Evolutionary conservation across 441 rosid species (phyloP), one percentile per base, ranked within the genome.

Genomic region (Pelargonium myrrhifolium): DNA sequence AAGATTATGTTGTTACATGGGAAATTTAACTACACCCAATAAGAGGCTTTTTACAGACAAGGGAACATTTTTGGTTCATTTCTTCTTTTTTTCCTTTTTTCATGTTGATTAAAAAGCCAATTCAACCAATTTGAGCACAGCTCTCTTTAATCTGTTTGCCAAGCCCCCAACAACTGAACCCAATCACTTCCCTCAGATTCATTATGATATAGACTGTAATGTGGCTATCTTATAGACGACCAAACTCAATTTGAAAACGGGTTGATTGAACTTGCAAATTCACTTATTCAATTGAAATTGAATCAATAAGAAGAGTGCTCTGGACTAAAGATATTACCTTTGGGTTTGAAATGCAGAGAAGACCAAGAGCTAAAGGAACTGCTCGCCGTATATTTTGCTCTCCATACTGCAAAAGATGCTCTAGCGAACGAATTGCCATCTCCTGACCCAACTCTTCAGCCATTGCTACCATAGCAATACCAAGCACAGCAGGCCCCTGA

Each of bases 401-500:
- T 39, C 98, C 94, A 68, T 92, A 94, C 80, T 92, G 97, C 73
- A 94, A 80, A 75, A 94, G 89, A 71, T 88, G 97, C 82, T 94
- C 98, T 67, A 94, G 72, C 17, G 97, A 88, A 64, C 97, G 93
- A 69, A 94, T 88, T 67, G 84, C 95, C 98, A 94, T 94, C 74
- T 94, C 99, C 77, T 87, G 81, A 72, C 98, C 96, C 81, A 92
- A 74, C 75, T 94, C 99, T 82, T 94, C 97, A 64, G 96, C 94
- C 97, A 94, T 94, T 64, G 98, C 96, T 17, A 94, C 92, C 97
- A 94, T 84, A n/a, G 98, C 97, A 74, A 94, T 84, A 74, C 98
- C 99, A 74, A 94, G 92, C 39, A 94, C 93, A 68, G 97, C 99
- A 58, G 96, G 90, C 47, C 96, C 99, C 78, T 94, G 98, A 80